Evolutionary conservation across 768 basidiomycete genomes (phyloP), one percentile per base, ranked within the genome.

Genomic region (Amanita exitialis): DNA sequence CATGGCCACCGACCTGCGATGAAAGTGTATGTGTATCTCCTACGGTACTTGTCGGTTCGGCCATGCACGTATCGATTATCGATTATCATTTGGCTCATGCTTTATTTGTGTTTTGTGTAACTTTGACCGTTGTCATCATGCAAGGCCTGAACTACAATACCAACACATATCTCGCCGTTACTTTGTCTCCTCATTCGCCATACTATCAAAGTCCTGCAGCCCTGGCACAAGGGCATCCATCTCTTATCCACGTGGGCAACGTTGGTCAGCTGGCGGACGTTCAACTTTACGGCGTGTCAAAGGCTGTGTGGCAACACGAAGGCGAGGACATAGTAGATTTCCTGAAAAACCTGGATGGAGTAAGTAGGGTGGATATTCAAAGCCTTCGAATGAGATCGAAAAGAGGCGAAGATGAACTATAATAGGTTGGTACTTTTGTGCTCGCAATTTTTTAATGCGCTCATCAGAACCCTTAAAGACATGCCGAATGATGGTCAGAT

Each of bases 1-100:
- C 63, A 59, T 95, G 92, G 0, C 91, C 91, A 16, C 86, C 90
- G 45, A 94, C 90, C 67, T 92, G 86, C 16, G 75, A 67, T 8
- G 63, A 62, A 21, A 84, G 70, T 2, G 74, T 54, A 4, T 61
- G 64, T 3, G 27, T 16, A 6, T 16, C 15, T 21, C 8, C 2
- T 10, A 20, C 6, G 12, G 62, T 58, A 46, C 50, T 43, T 15
- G 45, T 51, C 48, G 53, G 50, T 47, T 36, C 53, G 49, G 43
- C 28, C 39, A 47, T 48, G 43, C 23, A 20, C 21, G 34, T 18
- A 36, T 38, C 20, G 46, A 36, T 47, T 13, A n/a, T 18, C 23
- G 44, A 51, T 49, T 13, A 34, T 20, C 12, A 42, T 36, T 13
- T 30, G 21, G 51, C 43, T 44, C 46, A 30, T 21, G 42, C 28